A percentile compares a stretch with the other conserved stretches of the same genome.
These are phyloP conservation scores for Rhododendron kiyosumense DNA, from an alignment of 148 eudicot genomes.

Conservation along the genomic window DNA sequence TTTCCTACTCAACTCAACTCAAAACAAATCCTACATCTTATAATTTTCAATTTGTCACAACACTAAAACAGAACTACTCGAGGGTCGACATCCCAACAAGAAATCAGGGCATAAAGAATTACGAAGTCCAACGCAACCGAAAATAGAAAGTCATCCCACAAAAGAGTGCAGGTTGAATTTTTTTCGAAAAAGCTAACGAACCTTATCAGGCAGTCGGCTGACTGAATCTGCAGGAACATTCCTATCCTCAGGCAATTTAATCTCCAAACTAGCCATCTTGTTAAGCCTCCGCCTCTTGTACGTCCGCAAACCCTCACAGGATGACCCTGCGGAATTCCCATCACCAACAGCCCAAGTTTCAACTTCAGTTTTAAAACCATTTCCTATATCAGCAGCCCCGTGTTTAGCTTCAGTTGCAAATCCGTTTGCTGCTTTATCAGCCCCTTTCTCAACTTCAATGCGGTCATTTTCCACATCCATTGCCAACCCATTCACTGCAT, in stretches of 20 bases:
- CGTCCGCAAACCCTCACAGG: constrained; percentile 22
- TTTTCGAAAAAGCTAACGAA: constrained; percentile 1
- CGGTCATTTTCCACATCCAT: not conserved
- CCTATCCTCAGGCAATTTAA: constrained; percentile 17
- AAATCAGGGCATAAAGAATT: not conserved
- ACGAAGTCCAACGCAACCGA: not conserved
- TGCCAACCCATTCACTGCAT: not conserved
- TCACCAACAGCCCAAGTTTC: constrained; percentile 21
- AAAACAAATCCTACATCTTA: not conserved
- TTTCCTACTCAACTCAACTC: not conserved
- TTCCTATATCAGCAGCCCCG: not conserved
- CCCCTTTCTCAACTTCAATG: not conserved
- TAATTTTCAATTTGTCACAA: not conserved
- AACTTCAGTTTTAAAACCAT: constrained; percentile 5
- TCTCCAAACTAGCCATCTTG: constrained; percentile 7
- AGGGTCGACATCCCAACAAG: not conserved
- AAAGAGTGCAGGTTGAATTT: not conserved
- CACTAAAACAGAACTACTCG: not conserved
- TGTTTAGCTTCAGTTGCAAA: not conserved
- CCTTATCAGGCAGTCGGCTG: constrained; percentile 25
- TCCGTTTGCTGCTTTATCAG: not conserved
- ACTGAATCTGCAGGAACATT: constrained; percentile 16
- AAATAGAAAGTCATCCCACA: not conserved
- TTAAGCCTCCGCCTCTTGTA: constrained; percentile 39
- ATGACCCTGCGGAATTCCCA: constrained; percentile 15